These are phyloP conservation scores for Penicillium sp. DNA, from an alignment of 2,329 filamentous ascomycete species.

Conservation along the genomic window DNA sequence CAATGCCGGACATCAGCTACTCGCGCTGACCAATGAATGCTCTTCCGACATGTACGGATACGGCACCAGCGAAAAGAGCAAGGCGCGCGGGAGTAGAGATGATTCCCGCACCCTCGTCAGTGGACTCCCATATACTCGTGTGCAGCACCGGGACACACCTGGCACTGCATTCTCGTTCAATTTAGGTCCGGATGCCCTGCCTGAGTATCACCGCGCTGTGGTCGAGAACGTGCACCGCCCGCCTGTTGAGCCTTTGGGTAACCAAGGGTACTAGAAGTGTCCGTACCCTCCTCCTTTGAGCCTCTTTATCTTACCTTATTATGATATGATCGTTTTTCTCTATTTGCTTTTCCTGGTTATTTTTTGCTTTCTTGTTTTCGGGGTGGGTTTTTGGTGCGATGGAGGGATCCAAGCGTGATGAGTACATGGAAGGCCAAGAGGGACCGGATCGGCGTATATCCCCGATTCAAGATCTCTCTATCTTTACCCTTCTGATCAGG, in stretches of 20 bases:
- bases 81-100: conserved; percentile 25
- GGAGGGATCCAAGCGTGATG: background rate
- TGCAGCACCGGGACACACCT: conserved; percentile 22
- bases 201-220: conserved; percentile 21
- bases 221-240: conserved; percentile 23
- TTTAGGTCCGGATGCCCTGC: conserved; percentile 19
- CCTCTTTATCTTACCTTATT: background rate
- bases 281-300: conserved; percentile 6
- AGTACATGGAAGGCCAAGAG: background rate
- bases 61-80: conserved; percentile 32
- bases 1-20: conserved; percentile 13
- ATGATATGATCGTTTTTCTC: background rate
- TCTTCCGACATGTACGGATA: conserved; percentile 43
- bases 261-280: conserved; percentile 21
- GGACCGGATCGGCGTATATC: background rate
- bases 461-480: background rate
- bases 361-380: background rate
- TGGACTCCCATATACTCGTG: conserved; percentile 42
- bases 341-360: background rate
- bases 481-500: background rate
- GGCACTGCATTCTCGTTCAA: conserved; percentile 15
- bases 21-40: conserved; percentile 32
- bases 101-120: conserved; percentile 35
- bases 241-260: conserved; percentile 25
- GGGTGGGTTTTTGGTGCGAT: background rate